Base-by-base conservation (phyloP, 495 filamentous ascomycete species). In the Penicillium atrosanguineum region DNA sequence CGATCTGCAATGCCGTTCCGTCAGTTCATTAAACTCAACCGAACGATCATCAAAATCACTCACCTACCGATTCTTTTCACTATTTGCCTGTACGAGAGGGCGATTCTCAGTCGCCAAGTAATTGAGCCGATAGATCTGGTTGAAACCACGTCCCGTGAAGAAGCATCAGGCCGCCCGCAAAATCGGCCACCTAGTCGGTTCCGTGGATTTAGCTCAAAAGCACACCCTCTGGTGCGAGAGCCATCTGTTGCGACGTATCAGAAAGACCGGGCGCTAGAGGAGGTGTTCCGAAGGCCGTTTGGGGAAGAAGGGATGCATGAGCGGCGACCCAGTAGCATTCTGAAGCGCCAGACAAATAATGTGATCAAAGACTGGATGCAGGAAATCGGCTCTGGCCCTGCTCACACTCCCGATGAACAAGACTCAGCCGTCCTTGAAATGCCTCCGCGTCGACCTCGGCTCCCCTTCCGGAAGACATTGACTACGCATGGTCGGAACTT, bases 311-410 rank as follows among this genome's bases (percentile, higher is more conserved):
- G 70, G 6, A 41, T 71, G 16, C 71, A 72, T 21, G 63, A 68
- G 15, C 83, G 75, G 15, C 83, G 75, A 5, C 76, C 79, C 7
- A 75, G 79, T 46, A 76, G 69, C 43, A 72, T 80, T 37, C 82
- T 86, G 40, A 76, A 82, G 43, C 79, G 81, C 25, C 85, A 89
- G 60, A 88, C 81, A 7, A 83, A 84, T 50, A 89, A 84, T 51
- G 86, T 88, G 11, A 90, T 96, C 55, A 82, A 84, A 15, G 82
- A 85, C 44, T 95, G 91, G 91, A 95, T 96, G 87, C 87, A 91
- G 48, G 80, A 80, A 4, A 78, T 87, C 53, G 80, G 79, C 6
- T 82, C 88, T 25, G 87, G 81, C 4, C 80, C 81, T 12, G 81
- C 79, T 28, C 78, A 81, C 60, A 82, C 83, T 19, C 84, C 89